phyloP scores from a whole-genome alignment of 2,329 filamentous ascomycete species.

The Penicillium occitanis region DNA sequence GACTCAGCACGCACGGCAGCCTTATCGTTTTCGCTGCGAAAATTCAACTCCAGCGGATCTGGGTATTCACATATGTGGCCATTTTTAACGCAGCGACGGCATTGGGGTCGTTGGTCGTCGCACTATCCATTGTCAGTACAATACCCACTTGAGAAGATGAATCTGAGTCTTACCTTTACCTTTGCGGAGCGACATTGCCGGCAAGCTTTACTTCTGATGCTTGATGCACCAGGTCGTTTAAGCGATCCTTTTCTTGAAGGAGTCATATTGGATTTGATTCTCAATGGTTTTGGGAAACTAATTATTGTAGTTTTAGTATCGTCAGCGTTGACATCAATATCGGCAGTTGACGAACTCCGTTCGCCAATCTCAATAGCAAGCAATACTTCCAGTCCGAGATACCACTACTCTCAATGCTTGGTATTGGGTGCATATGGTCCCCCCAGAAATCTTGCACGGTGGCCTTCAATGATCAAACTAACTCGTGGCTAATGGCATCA shows the following conservation, averaged over 20 bases:
- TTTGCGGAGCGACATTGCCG: background rate
- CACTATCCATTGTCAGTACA: background rate
- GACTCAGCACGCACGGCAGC: background rate
- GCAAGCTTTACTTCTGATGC: conserved; percentile 1
- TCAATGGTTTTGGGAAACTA: background rate
- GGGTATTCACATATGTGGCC: background rate
- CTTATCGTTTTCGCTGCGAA: conserved; percentile 13
- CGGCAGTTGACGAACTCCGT: background rate
- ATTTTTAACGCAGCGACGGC: background rate
- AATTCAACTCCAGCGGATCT: conserved; percentile 8
- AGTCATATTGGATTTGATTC: background rate
- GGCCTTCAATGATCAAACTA: background rate
- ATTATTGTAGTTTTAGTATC: too few species aligned
- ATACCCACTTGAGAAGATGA: background rate
- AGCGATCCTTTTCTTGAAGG: background rate
- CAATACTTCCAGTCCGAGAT: background rate
- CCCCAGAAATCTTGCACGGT: background rate
- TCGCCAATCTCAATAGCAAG: background rate
- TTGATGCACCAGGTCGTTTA: background rate
- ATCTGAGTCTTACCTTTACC: conserved; percentile 1
- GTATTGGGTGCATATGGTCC: background rate
- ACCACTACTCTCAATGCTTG: background rate
- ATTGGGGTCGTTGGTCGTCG: background rate
- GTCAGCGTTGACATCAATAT: background rate
- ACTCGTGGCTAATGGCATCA: background rate